Base-by-base conservation (phyloP, 179 eudicot species). In the Pouteria campechiana region DNA sequence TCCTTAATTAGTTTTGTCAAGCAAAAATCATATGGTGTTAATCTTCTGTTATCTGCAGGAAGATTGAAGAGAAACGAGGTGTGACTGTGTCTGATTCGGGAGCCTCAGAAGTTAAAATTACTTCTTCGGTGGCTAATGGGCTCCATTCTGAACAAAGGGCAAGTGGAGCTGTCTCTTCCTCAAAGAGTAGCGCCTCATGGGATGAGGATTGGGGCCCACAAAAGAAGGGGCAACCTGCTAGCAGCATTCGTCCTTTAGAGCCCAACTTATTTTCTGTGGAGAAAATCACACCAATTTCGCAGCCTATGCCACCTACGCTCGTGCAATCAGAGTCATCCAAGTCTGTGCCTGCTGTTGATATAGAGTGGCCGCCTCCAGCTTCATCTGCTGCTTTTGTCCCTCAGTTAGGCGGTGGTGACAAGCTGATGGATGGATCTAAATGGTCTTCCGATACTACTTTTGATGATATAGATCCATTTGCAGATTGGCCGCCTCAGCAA, bases 361-460 rank as follows among this genome's bases (percentile, higher is more conserved):
- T 90, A 28, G 98, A 90, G 54, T 90, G 98, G 98, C 98, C 98
- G 23, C 96, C 94, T 58, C 73, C 67, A n/a, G n/a, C n/a, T n/a
- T 51, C 77, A 20, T 64, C 79, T 51, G 44, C 67, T 25, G 67
- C 61, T 43, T 50, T 37, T 40, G 37, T 58, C 28, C 46, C 65
- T 46, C 84, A 68, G 43, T 15, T 41, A 17, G 54, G 57, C 45
- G 60, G 71, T 44, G 23, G 32, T 30, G 58, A 50, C 29, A 45
- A 45, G 28, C 65, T 53, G 41, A 72, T 46, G 49, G 64, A 54
- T 16, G 64, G 57, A 30, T 49, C 60, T 14, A n/a, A n/a, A n/a
- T 33, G 41, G 20, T n/a, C 56, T 10, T 60, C 84, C 7, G 35
- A 58, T 56, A 15, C 72, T 29, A 54, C 48, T 50, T 58, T 85